Evolutionary conservation across 2,329 filamentous ascomycete species (phyloP), one percentile per base, ranked within the genome.

Genomic region (Paecilomyces sp.): DNA sequence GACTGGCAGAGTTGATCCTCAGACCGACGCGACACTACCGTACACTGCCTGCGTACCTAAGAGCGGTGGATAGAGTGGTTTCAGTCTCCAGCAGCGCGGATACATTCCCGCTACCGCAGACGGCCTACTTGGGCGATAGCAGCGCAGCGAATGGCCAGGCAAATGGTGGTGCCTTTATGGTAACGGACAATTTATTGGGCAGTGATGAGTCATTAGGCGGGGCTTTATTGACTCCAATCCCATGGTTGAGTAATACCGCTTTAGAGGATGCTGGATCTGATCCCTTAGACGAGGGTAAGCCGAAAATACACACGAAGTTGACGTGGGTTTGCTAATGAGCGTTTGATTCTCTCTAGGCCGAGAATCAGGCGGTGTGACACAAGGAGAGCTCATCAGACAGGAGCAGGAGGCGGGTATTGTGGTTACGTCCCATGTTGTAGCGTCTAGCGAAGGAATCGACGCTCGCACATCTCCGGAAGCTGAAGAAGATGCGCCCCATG

Each of bases 201-300:
- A 91, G 89, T 55, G 93, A 97, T 67, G 93, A 97, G 72, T 89
- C 88, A 12, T 79, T 97, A 1, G 93, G 93, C 24, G 94, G 94
- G 6, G 94, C 94, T 0, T 80, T 97, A 18, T 80, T 99, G 56
- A 97, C 93, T 0, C 94, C 93, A 0, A 97, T 99, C 60, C 90
- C 92, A 0, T 99, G 94, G 94, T 79, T 97, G 56, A 81, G 70
- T 60, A 72, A 75, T 66, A 55, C 66, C 34, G 70, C 71, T 1
- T 67, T 73, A 1, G 71, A 67, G 18, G 64, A 62, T 30, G 71
- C 67, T 15, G 61, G 62, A 13, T 60, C 58, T 22, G 57, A 59
- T 55, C 51, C 61, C 36, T 50, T 60, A 36, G 61, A 58, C 41
- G 61, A 67, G 60, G 62, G 63, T 59, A 61, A 57, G 18, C 15